Evolutionary conservation across 345 rosid genomes (phyloP).

Genomic region (Jatropha curcas): DNA sequence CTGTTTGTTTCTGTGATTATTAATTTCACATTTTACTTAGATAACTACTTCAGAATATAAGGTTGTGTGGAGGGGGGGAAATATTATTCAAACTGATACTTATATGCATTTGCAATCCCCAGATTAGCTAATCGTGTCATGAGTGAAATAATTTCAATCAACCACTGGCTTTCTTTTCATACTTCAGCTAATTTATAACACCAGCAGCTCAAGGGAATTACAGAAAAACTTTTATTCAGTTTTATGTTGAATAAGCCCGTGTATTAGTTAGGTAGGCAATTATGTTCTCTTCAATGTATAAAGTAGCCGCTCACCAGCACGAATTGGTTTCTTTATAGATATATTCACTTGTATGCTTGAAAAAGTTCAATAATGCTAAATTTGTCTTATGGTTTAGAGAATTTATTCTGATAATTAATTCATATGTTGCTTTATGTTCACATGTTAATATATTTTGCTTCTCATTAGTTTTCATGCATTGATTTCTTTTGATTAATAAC

Average conservation of each 20-base stretch:
- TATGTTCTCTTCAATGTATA: not conserved
- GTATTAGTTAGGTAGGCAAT: not conserved
- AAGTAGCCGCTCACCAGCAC: not conserved
- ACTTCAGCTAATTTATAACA: not conserved
- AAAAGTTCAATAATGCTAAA: not conserved
- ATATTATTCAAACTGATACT: not conserved
- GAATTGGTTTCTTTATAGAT: not conserved
- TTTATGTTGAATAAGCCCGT: not conserved
- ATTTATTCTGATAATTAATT: not conserved
- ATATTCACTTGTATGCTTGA: not conserved
- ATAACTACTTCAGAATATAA: not conserved
- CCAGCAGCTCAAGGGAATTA: not conserved
- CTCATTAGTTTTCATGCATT: not conserved
- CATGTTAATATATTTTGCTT: not conserved
- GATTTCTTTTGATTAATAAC: not conserved
- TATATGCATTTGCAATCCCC: not conserved
- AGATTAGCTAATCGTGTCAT: not conserved
- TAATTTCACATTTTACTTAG: not conserved
- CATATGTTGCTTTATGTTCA: not conserved
- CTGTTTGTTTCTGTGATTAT: not conserved
- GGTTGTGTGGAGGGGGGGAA: not conserved
- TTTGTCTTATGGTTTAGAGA: not conserved
- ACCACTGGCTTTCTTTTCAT: not conserved
- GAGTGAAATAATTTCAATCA: not conserved
- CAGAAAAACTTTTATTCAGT: not conserved